Base-by-base conservation (phyloP, 2,329 filamentous ascomycete genomes). In the Acephala macrosclerotiorum region DNA sequence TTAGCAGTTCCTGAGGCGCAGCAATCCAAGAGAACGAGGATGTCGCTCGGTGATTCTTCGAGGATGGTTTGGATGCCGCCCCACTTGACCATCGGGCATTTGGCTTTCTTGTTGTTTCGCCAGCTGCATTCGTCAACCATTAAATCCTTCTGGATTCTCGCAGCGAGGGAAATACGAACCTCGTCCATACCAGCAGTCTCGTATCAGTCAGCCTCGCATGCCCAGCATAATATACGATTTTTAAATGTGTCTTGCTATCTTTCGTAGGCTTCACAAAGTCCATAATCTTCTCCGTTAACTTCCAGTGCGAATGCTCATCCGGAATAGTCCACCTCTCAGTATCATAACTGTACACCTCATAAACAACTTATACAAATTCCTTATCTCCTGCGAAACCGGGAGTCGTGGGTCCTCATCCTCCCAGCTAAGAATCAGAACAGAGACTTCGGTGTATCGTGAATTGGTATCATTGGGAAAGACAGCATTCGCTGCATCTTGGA, bases 401-500 rank as follows among this genome's bases (percentile, higher is more conserved):
- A 76, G 77, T 36, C 64, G 58, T 2, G 68, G 68, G 35, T 70
- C 66, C 66, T 89, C 85, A 53, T 87, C 85, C 66, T 88, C 85
- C 87, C 87, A 89, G 55, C 83, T 81, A 66, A 89, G 71, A 64
- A 89, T 76, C 53, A 89, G 76, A 12, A 87, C 86, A 5, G 85
- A 87, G 11, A 86, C 85, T 61, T 81, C 81, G 2, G 78, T 80
- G 67, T 89, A 88, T 3, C 82, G 81, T 3, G 80, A 79, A 59
- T 81, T 82, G 68, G 86, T 82, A 36, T 85, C 84, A 74, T 88
- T 86, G 64, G 84, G 82, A 72, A 87, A 85, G 69, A 89, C 87
- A 67, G 87, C 80, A 81, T 88, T 88, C 68, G 87, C 86, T 60
- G 87, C 87, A 82, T 88, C 86, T 74, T 89, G 87, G 36, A 89